Evolutionary conservation across 306 rosid species (phyloP), one percentile per base, ranked within the genome.

Genomic region (Vicia sativa): DNA sequence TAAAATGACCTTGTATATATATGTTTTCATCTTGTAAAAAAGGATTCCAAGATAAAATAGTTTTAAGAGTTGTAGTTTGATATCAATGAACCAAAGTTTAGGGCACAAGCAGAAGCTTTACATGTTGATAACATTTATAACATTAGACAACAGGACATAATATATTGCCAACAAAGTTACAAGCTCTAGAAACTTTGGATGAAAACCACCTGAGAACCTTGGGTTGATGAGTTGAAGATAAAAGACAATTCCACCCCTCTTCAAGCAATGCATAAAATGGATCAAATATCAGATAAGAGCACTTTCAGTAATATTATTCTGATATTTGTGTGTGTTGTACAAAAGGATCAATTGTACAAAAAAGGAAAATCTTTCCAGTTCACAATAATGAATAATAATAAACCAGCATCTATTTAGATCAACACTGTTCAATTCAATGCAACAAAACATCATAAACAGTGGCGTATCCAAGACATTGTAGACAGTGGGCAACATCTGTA

Each of bases 391-490:
- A 19, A 1, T 7, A 8, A 3, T 48, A 63, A 26, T 65, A 37
- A 44, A 71, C 46, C 18, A 64, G 19, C 58, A 56, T 57, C 68
- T 15, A 26, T 25, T 12, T 15, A 34, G 13, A 35, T 12, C 23
- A 45, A 9, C 50, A 70, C 71, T 78, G 67, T 72, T 62, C 39
- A 39, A 54, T 54, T 54, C 60, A 53, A 69, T 68, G 29, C 35
- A 63, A 48, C 65, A 54, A 79, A 73, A 50, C 18, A 28, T 44
- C 38, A 52, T 44, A 62, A 34, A 34, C 38, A 34, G 38, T 6
- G 8, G 38, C 9, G 0, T 34, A 34, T 34, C 38, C 38, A 34
- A 34, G 38, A 34, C 38, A 34, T 34, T 34, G 9, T 34, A 34
- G 38, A 34, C 9, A 7, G 38, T 6, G 9, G 9, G 38, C 38